Evolutionary conservation across 805 yeast genomes (phyloP).

Genomic region (Grigorovia humatica): DNA sequence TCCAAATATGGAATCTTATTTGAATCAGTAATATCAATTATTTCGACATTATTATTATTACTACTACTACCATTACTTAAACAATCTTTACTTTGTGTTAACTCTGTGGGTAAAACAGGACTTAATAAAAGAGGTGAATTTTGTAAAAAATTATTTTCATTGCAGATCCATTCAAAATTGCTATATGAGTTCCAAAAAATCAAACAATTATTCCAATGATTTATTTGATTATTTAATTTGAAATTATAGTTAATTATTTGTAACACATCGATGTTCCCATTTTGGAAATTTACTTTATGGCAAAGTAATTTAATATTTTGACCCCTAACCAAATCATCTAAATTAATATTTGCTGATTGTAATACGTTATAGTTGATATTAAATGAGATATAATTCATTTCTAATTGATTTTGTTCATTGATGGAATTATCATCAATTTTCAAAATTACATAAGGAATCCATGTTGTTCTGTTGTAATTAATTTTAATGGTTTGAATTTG

Average conservation of each 20-base stretch:
- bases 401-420: background rate
- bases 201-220: conserved; percentile 1
- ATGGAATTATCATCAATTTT: conserved; percentile 2
- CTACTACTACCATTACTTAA: too few species aligned
- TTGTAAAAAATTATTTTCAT: background rate
- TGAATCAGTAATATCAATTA: background rate
- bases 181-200: background rate
- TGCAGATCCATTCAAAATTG: background rate
- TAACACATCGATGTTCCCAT: background rate
- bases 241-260: conserved; percentile 2
- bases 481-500: conserved; percentile 11
- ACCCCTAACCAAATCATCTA: background rate
- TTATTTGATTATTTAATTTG: background rate
- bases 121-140: background rate
- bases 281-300: background rate
- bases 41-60: background rate
- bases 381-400: background rate
- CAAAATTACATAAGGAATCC: background rate
- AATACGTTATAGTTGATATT: background rate
- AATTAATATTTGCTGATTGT: background rate
- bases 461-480: background rate
- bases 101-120: background rate
- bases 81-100: background rate
- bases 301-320: background rate
- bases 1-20: background rate